Percentiles rank a stretch among this genome's conserved stretches.
Evolutionary conservation across 176 grass and related monocot genomes (phyloP).

Genomic region (Musa beccarii): DNA sequence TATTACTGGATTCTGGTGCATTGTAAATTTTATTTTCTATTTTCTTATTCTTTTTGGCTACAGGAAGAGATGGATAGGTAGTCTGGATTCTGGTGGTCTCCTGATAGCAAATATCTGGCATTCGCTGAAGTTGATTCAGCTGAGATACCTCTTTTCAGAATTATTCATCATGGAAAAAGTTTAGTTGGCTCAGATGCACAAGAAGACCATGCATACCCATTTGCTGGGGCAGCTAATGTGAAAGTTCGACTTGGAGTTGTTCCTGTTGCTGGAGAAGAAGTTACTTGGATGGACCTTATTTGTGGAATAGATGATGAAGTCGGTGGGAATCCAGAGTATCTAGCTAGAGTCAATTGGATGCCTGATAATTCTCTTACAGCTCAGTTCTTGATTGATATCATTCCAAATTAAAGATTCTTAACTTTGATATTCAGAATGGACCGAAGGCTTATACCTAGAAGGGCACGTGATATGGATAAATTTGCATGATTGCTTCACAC

Average conservation of each 20-base stretch:
- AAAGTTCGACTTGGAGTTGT: slow-evolving; percentile 81
- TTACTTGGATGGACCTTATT: slow-evolving; percentile 91
- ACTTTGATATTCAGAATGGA: slow-evolving; percentile 71
- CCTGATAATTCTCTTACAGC: slow-evolving; percentile 66
- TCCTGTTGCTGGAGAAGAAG: slow-evolving; percentile 54
- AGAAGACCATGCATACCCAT: slow-evolving; percentile 97
- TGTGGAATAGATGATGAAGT: slow-evolving; percentile 44
- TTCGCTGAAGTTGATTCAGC: slow-evolving; percentile 93
- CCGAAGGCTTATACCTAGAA: slow-evolving; percentile 58
- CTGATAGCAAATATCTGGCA: slow-evolving; percentile 78
- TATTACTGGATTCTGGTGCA: background rate
- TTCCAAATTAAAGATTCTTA: slow-evolving; percentile 79
- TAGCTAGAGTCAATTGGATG: slow-evolving; percentile 89
- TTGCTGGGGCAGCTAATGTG: slow-evolving; percentile 83
- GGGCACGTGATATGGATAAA: slow-evolving; percentile 69
- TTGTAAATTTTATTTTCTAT: slow-evolving; percentile 6
- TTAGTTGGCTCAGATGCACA: slow-evolving; percentile 72
- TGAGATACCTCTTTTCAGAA: slow-evolving; percentile 88
- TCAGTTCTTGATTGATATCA: slow-evolving; percentile 84
- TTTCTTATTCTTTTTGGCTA: slow-evolving; percentile 26
- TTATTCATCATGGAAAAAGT: slow-evolving; percentile 92
- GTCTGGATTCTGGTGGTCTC: slow-evolving; percentile 97
- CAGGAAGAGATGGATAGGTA: slow-evolving; percentile 99
- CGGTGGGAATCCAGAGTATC: slow-evolving; percentile 72
- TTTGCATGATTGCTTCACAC: slow-evolving; percentile 92